phyloP scores from a whole-genome alignment of 129 eudicot genomes.

The Mikania micrantha region DNA sequence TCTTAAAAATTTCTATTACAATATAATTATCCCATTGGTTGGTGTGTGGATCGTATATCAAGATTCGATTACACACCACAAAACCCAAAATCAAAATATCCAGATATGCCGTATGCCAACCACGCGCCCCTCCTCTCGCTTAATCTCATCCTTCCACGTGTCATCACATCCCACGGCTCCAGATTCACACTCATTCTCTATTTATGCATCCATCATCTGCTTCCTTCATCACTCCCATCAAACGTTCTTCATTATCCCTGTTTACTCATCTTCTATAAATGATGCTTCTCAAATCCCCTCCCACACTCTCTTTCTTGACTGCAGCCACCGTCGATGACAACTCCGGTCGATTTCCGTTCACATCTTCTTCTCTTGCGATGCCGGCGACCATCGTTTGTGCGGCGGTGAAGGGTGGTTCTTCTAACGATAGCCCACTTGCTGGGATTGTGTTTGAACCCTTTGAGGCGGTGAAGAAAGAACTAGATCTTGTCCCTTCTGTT shows the following conservation, averaged over 20 bases:
- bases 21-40: too few relatives aligned
- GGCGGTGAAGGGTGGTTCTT: constrained; percentile 30
- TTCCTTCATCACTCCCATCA: constrained; percentile 1
- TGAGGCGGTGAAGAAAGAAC: constrained; percentile 91
- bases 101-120: constrained; percentile 49
- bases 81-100: constrained; percentile 3
- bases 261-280: neutral
- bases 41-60: too few relatives aligned
- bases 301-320: constrained; percentile 29
- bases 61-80: neutral
- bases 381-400: constrained; percentile 32
- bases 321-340: constrained; percentile 6
- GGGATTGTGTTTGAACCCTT: constrained; percentile 82
- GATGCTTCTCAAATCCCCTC: constrained; percentile 52
- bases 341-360: neutral
- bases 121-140: constrained; percentile 42
- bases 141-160: constrained; percentile 43
- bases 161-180: constrained; percentile 31
- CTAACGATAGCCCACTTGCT: constrained; percentile 43
- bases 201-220: neutral
- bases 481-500: constrained; percentile 51
- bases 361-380: neutral
- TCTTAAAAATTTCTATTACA: too few relatives aligned
- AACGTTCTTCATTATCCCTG: neutral
- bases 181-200: neutral